Base-by-base conservation (phyloP, 1,284 basidiomycete species). In the Tilletia setariae region DNA sequence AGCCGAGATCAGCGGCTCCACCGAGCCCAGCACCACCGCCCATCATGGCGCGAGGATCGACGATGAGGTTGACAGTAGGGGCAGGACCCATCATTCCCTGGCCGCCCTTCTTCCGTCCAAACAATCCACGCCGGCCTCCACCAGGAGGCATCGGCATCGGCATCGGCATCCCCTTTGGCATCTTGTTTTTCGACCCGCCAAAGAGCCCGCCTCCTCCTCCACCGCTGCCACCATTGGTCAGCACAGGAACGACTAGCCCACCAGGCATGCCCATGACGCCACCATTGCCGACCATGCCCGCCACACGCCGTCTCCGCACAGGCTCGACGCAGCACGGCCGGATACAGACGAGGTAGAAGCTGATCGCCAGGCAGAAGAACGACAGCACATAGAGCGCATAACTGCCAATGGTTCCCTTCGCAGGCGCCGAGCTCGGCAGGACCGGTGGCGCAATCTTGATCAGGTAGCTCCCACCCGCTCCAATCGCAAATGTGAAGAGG, bases 21-120 rank as follows among this genome's bases (percentile, higher is more conserved):
- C 47, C 47, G 25, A 9, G 43, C n/a, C n/a, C n/a, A 44, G 9
- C 19, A 19, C 7, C 15, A 21, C 19, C 53, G 32, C 53, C 53
- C 23, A 59, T 23, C n/a, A 59, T 25, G 53, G 53, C 53, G 19
- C 53, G 53, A 8, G 53, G 53, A 28, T 59, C 53, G 53, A 59
- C 53, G 53, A 59, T 59, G n/a, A 59, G n/a, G 25, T 59, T 59
- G 23, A 59, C 53, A 30, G 53, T 59, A 13, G 53, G 53, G 7
- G 53, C 23, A 9, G 16, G 53, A 19, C 13, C 47, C 53, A 30
- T 23, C 53, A 59, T 59, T 9, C 23, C n/a, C 53, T 59, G 53
- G 9, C 25, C 9, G 8, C 53, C 53, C 23, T 30, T 59, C 53
- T 30, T 23, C 43, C 43, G 11, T 9, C 53, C 53, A 30, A 59